Percentiles rank a stretch among this genome's conserved stretches.
phyloP scores from a whole-genome alignment of 2,329 filamentous ascomycete genomes.

The Sphaerostilbella broomeana region DNA sequence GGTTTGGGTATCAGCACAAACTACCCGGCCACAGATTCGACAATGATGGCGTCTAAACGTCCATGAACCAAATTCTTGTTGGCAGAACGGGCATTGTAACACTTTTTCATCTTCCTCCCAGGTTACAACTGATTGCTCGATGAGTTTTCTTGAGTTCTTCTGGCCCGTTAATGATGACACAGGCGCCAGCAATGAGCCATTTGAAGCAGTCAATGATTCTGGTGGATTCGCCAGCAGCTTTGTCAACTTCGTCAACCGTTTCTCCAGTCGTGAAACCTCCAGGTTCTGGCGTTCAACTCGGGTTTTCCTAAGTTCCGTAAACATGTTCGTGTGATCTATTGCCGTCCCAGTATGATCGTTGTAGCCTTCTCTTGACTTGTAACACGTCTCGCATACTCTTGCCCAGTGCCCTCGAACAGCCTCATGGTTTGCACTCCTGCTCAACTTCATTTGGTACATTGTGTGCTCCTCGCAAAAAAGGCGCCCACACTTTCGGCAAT shows the following conservation, averaged over 20 bases:
- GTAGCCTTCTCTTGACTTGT: conserved; percentile 92
- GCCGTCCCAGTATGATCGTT: conserved; percentile 75
- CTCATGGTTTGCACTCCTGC: conserved; percentile 80
- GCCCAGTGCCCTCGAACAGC: conserved; percentile 89
- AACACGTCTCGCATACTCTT: conserved; percentile 96
- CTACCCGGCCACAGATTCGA: conserved; percentile 83
- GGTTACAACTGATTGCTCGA: conserved; percentile 88
- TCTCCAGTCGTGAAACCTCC: conserved; percentile 85
- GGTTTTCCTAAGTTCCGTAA: conserved; percentile 64
- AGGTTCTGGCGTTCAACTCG: conserved; percentile 79
- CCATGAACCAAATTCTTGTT: conserved; percentile 92
- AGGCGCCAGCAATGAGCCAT: conserved; percentile 51
- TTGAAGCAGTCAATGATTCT: conserved; percentile 49
- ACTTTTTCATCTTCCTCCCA: conserved; percentile 92
- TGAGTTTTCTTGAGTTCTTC: conserved; percentile 66
- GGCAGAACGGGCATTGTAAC: conserved; percentile 80
- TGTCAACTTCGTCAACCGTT: conserved; percentile 83
- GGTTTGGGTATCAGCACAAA: conserved; percentile 82
- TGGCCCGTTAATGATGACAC: conserved; percentile 58
- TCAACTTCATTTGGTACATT: conserved; percentile 99
- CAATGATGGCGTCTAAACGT: conserved; percentile 92
- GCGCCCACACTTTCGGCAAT: conserved; percentile 87
- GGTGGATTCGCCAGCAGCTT: conserved; percentile 72
- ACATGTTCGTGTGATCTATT: conserved; percentile 65
- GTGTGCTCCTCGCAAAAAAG: conserved; percentile 97